These are phyloP conservation scores for Afroboletus lepidellus DNA, from an alignment of 1,284 basidiomycete species.

Conservation along the genomic window DNA sequence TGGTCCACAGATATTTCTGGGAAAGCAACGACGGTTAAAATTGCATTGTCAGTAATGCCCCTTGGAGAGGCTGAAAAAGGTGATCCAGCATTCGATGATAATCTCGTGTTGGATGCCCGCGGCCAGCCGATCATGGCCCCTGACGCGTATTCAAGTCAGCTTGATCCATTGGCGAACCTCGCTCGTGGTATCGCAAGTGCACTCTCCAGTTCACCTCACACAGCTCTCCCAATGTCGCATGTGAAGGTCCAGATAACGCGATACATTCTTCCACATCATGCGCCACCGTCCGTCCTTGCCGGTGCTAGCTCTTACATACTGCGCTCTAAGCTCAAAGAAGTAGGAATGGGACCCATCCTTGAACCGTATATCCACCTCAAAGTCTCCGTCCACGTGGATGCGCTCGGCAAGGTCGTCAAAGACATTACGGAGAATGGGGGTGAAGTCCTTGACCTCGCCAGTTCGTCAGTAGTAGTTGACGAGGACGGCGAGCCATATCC, in stretches of 20 bases:
- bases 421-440: conserved; percentile 75
- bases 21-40: conserved; percentile 43
- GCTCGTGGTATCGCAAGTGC: conserved; percentile 66
- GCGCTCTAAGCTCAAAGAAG: conserved; percentile 55
- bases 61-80: conserved; percentile 56
- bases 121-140: conserved; percentile 55
- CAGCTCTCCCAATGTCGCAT: conserved; percentile 63
- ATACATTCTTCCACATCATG: conserved; percentile 42
- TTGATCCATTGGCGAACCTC: conserved; percentile 48
- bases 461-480: conserved; percentile 37
- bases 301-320: conserved; percentile 65
- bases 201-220: conserved; percentile 74
- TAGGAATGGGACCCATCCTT: conserved; percentile 67
- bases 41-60: conserved; percentile 53
- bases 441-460: conserved; percentile 64
- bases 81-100: conserved; percentile 71
- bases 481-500: conserved; percentile 51
- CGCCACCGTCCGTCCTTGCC: conserved; percentile 53
- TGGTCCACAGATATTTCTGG: conserved; percentile 67
- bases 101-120: conserved; percentile 56
- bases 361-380: conserved; percentile 73
- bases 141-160: conserved; percentile 45
- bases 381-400: conserved; percentile 62
- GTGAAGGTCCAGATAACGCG: conserved; percentile 54
- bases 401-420: conserved; percentile 71